These are phyloP conservation scores for Aspergillus baeticus DNA, from an alignment of 495 filamentous ascomycete genomes.

Conservation along the genomic window DNA sequence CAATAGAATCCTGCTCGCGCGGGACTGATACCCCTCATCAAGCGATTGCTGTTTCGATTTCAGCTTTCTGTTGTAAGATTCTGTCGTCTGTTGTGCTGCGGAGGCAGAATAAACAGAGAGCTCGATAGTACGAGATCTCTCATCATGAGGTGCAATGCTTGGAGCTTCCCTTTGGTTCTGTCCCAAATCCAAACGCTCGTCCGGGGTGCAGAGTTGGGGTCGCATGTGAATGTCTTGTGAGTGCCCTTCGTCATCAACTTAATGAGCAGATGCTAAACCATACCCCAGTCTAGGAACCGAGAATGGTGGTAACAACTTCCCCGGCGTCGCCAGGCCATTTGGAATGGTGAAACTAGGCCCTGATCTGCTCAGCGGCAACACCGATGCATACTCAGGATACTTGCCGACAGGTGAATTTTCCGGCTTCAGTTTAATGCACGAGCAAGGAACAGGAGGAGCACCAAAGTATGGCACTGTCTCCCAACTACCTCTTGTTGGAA, in stretches of 20 bases:
- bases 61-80: not conserved
- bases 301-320: slow-evolving; percentile 67
- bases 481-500: slow-evolving; percentile 60
- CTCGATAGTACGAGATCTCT: not conserved
- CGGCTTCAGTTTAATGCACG: slow-evolving; percentile 73
- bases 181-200: slow-evolving; percentile 10
- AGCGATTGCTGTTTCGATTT: not conserved
- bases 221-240: slow-evolving; percentile 38
- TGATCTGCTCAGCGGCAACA: slow-evolving; percentile 48
- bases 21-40: not conserved
- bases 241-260: slow-evolving; percentile 1
- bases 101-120: not conserved
- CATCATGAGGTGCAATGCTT: slow-evolving; percentile 11
- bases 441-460: slow-evolving; percentile 71
- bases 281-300: slow-evolving; percentile 30
- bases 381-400: slow-evolving; percentile 68
- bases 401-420: slow-evolving; percentile 57
- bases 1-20: not conserved
- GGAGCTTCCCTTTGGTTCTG: slow-evolving; percentile 9
- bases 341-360: slow-evolving; percentile 72
- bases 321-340: slow-evolving; percentile 63
- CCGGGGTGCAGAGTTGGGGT: slow-evolving; percentile 19
- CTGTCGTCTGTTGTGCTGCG: not conserved
- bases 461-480: slow-evolving; percentile 71
- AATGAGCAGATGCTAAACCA: not conserved